Conservation (phyloP, 2,329 filamentous ascomycete genomes). For the Juglanconis sp. region DNA sequence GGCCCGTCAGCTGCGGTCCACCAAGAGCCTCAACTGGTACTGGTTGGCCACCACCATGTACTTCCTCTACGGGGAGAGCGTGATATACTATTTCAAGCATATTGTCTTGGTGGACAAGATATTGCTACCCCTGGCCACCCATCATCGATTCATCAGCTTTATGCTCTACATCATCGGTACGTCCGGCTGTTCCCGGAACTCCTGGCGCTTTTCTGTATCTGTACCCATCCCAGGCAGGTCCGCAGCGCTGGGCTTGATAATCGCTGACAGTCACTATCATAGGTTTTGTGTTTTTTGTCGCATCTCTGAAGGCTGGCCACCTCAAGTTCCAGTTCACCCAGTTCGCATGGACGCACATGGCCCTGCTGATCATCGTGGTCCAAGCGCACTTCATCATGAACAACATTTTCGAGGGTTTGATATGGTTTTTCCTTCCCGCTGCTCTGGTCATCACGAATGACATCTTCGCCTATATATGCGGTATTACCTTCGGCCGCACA, state of each 20-base stretch:
- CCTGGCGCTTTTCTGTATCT: not conserved
- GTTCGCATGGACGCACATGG: slow-evolving; percentile 99
- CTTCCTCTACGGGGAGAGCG: slow-evolving; percentile 96
- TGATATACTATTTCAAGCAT: slow-evolving; percentile 99
- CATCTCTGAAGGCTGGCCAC: slow-evolving; percentile 88
- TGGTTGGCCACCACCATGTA: slow-evolving; percentile 99
- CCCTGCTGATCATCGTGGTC: slow-evolving; percentile 93
- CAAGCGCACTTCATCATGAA: slow-evolving; percentile 99
- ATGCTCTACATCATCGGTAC: slow-evolving; percentile 94
- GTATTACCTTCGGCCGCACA: slow-evolving; percentile 93
- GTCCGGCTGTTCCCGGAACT: slow-evolving; percentile 28
- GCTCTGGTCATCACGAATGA: slow-evolving; percentile 97
- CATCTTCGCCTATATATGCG: slow-evolving; percentile 96
- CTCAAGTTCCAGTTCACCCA: slow-evolving; percentile 99
- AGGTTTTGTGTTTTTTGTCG: slow-evolving; percentile 99
- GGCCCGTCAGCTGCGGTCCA: slow-evolving; percentile 86
- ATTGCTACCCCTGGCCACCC: slow-evolving; percentile 86
- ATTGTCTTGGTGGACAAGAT: slow-evolving; percentile 94
- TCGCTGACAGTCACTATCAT: slow-evolving; percentile 19
- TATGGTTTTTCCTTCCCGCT: slow-evolving; percentile 98
- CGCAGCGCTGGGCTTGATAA: not conserved
- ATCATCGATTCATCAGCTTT: slow-evolving; percentile 98
- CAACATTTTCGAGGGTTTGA: slow-evolving; percentile 99
- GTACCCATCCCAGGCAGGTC: not conserved
- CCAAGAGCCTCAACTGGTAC: slow-evolving; percentile 98